These are phyloP conservation scores for Pestalotiopsis fici DNA, from an alignment of 2,329 filamentous ascomycete species.

Conservation along the genomic window DNA sequence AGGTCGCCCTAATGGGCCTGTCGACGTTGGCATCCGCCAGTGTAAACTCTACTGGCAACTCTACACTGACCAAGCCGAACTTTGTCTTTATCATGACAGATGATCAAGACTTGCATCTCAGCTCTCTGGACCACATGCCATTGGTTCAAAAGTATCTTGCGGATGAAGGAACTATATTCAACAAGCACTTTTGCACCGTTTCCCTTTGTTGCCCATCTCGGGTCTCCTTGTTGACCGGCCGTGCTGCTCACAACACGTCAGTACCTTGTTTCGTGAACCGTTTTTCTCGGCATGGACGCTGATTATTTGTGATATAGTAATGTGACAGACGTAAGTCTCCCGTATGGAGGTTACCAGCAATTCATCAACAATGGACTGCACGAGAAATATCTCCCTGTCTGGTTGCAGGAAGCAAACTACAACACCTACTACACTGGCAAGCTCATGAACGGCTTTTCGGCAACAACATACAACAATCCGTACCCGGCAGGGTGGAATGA, in stretches of 20 bases:
- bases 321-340: constrained; percentile 2
- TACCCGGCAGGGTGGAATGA: constrained; percentile 59
- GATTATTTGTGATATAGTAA: background rate
- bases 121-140: constrained; percentile 63
- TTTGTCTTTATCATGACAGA: constrained; percentile 70
- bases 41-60: constrained; percentile 53
- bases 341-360: constrained; percentile 60
- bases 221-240: constrained; percentile 66
- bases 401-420: constrained; percentile 70
- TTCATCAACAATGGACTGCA: constrained; percentile 67
- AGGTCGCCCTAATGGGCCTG: background rate
- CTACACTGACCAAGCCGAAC: constrained; percentile 43
- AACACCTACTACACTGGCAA: constrained; percentile 74
- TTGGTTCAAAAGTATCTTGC: constrained; percentile 55
- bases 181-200: constrained; percentile 66
- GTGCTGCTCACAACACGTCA: constrained; percentile 70
- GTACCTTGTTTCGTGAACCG: constrained; percentile 60
- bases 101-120: constrained; percentile 65
- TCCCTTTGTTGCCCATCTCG: constrained; percentile 69
- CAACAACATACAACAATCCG: constrained; percentile 61
- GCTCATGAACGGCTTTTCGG: constrained; percentile 65
- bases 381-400: constrained; percentile 67
- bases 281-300: background rate
- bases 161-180: constrained; percentile 59
- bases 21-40: constrained; percentile 57